Evolutionary conservation across 176 grass and related monocot species (phyloP), one percentile per base, ranked within the genome.

Genomic region (Poa pratensis): DNA sequence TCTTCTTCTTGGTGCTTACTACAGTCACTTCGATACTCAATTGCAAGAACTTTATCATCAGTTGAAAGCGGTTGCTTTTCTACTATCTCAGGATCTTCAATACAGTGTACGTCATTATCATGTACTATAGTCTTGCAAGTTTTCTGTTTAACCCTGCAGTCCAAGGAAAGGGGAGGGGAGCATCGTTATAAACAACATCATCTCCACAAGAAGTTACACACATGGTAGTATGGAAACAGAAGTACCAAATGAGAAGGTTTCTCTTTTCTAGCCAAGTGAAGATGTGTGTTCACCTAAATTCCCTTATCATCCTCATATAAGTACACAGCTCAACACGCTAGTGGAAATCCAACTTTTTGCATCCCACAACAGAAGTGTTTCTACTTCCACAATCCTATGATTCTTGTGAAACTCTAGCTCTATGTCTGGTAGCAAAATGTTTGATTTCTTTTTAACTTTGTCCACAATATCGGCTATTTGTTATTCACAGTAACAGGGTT

Each of bases 131-230:
- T 82, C 77, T 77, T 89, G 54, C 42, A 79, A 79, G 24, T 48
- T 75, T 93, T 97, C 86, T 82, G 89, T 69, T 84, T 88, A 35
- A 95, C 89, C 55, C 96, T 95, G 78, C 10, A 83, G 86, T 18
- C 60, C 6, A 87, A 76, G 52, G 61, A 86, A 61, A 54, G 66
- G 69, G 12, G 22, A 8, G 6, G 69, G 42, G 22, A 26, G 45
- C 71, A 60, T 54, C 79, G 11, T 45, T 76, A 43, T 24, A 61
- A 34, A 81, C 50, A 86, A 62, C 46, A 84, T 30, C 45, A 76
- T 61, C 27, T 83, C 35, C 34, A 26, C n/a, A 60, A 45, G 16
- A 83, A 85, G 17, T 69, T 64, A 67, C 26, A 19, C 20, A n/a
- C 23, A 73, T 27, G 23, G 23, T 51, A 61, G 40, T 72, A 55